phyloP scores from a whole-genome alignment of 2,329 filamentous ascomycete species.

The Ophiostoma triangulosporum region DNA sequence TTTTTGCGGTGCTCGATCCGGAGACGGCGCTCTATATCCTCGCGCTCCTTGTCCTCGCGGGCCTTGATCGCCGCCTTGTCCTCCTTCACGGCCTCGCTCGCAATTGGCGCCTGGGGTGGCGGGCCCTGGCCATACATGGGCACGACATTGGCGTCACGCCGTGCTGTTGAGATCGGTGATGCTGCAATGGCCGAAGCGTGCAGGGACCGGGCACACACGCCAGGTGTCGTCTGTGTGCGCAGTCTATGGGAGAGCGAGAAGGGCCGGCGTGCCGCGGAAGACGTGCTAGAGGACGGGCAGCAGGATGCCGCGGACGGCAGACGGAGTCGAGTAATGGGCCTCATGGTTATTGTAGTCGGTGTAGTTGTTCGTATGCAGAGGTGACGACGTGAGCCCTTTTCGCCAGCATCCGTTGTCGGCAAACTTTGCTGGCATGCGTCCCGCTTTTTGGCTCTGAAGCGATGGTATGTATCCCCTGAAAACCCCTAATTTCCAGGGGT shows the following conservation, averaged over 20 bases:
- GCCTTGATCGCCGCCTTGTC: neutral
- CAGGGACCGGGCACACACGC: neutral
- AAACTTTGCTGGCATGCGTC: slow-evolving; percentile 3
- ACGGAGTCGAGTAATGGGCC: slow-evolving; percentile 2
- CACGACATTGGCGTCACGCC: slow-evolving; percentile 30
- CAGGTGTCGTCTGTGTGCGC: neutral
- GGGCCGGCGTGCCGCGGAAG: neutral
- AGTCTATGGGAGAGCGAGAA: neutral
- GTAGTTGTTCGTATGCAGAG: neutral
- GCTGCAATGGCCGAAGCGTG: neutral
- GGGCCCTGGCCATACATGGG: slow-evolving; percentile 44
- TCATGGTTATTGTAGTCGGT: neutral
- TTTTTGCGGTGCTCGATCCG: slow-evolving; percentile 37
- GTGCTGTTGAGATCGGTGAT: neutral
- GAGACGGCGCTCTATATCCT: slow-evolving; percentile 19
- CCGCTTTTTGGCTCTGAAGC: slow-evolving; percentile 3
- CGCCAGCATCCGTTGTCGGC: slow-evolving; percentile 2
- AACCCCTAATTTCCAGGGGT: neutral
- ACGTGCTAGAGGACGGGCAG: neutral
- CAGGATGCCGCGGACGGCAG: slow-evolving; percentile 1
- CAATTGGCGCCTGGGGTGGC: slow-evolving; percentile 39
- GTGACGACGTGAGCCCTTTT: neutral
- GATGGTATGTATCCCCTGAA: neutral
- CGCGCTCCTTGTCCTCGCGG: slow-evolving; percentile 22
- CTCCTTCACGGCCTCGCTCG: neutral